Base-by-base conservation (phyloP, 2,329 filamentous ascomycete species). In the Aspergillus spinulosporus region DNA sequence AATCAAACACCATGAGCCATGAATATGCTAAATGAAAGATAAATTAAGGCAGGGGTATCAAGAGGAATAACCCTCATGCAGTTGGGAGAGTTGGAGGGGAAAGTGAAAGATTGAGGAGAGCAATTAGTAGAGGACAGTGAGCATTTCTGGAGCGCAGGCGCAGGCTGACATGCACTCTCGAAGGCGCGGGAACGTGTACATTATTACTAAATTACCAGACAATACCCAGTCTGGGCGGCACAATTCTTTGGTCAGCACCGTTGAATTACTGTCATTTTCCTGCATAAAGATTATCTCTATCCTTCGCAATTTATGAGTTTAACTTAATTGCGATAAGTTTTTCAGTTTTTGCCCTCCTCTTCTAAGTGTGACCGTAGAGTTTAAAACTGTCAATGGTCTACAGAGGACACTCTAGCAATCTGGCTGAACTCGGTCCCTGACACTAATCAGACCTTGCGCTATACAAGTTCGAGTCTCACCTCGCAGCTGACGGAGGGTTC, bases 1-100 rank as follows among this genome's bases (percentile, higher is more conserved):
- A 62, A 42, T 60, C 51, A 61, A 53, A 49, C 53, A 60, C 57
- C 51, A 60, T 60, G 50, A 49, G 48, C 49, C 54, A 63, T 60
- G 14, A 46, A 48, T 58, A 56, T 60, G 59, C 49, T 50, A 62
- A 55, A 59, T 53, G 54, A 60, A 57, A 47, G 49, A 39, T 57
- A 59, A 57, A 57, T 58, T 37, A 54, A 52, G 43, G 54, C 47
- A 51, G 47, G 44, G 29, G 46, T 36, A 50, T 49, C 47, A 26
- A 36, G 52, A 53, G 51, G 43, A 48, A 52, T 37, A 54, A 54
- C 36, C 53, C 39, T 46, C 42, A 51, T 55, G 51, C 47, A 58
- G 45, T 57, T 50, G 45, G 59, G 43, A 54, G 49, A 59, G 56
- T 32, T 53, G 44, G 52, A 57, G 49, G 49, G 52, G 43, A 48